phyloP scores from a whole-genome alignment of 139 green algal genomes.

The Chlorella sp. region DNA sequence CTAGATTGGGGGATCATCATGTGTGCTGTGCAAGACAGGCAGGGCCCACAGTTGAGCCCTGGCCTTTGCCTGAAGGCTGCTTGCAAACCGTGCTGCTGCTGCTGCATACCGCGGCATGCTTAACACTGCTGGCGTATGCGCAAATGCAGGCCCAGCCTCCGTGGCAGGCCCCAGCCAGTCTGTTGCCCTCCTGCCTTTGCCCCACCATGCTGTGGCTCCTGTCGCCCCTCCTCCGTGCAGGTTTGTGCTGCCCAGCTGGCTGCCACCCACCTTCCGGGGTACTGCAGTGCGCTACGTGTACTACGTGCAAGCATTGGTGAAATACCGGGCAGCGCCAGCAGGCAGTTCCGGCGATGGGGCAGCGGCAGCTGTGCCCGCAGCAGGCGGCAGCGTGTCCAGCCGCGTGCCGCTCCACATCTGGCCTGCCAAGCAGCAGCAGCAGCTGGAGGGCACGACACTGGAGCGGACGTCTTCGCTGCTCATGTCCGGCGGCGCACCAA shows the following conservation, averaged over 20 bases:
- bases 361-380: neutral
- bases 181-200: neutral
- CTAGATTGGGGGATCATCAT: neutral
- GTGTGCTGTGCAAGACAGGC: neutral
- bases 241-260: slow-evolving; percentile 52
- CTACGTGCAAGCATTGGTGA: slow-evolving; percentile 42
- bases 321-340: slow-evolving; percentile 19
- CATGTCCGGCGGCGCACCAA: neutral
- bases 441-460: neutral
- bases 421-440: slow-evolving; percentile 14
- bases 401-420: slow-evolving; percentile 40
- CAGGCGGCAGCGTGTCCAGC: neutral
- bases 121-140: neutral
- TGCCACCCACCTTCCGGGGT: slow-evolving; percentile 66
- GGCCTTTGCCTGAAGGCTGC: neutral
- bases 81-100: neutral
- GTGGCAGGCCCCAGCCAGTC: too few species aligned
- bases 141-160: neutral
- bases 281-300: slow-evolving; percentile 58
- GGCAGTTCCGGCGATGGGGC: neutral
- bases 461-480: slow-evolving; percentile 4
- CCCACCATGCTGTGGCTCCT: too few species aligned
- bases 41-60: neutral
- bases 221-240: slow-evolving; percentile 19
- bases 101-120: neutral